Evolutionary conservation across 2,329 filamentous ascomycete genomes (phyloP).

Genomic region (Cercospora zeina): DNA sequence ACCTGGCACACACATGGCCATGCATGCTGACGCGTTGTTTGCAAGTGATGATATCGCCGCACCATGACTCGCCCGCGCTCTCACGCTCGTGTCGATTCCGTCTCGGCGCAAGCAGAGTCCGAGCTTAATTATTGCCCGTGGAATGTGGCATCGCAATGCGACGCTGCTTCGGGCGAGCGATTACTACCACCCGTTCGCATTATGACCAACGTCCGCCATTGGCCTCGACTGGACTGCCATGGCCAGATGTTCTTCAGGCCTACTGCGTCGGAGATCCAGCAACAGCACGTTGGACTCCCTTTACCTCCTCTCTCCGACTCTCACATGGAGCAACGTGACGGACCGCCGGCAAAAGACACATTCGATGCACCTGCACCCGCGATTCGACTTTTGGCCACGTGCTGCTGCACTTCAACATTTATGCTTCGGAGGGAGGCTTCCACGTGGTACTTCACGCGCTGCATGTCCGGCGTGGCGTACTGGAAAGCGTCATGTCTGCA

Average conservation of each 20-base stretch:
- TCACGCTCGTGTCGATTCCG: slow-evolving; percentile 6
- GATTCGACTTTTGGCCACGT: slow-evolving; percentile 11
- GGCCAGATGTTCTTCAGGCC: too few species aligned
- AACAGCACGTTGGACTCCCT: neutral
- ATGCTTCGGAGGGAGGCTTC: slow-evolving; percentile 13
- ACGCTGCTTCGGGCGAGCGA: neutral
- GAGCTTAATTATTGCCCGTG: slow-evolving; percentile 7
- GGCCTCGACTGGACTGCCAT: neutral
- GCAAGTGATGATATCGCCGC: neutral
- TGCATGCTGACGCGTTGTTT: slow-evolving; percentile 11
- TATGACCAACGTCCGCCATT: slow-evolving; percentile 10
- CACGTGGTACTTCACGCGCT: slow-evolving; percentile 18
- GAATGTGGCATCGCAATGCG: neutral
- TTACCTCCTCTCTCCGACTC: too few species aligned
- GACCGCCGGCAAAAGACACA: neutral
- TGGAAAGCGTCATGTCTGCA: slow-evolving; percentile 21
- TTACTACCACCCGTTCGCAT: slow-evolving; percentile 12
- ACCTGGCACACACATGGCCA: slow-evolving; percentile 8
- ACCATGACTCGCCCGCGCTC: slow-evolving; percentile 1
- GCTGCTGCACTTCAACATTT: neutral
- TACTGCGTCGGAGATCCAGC: neutral
- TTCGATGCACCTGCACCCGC: neutral
- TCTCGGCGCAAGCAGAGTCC: slow-evolving; percentile 8
- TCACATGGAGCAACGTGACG: neutral
- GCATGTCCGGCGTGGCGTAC: slow-evolving; percentile 18